Evolutionary conservation across 2,329 filamentous ascomycete species (phyloP).

Genomic region (Claviceps fusiformis): DNA sequence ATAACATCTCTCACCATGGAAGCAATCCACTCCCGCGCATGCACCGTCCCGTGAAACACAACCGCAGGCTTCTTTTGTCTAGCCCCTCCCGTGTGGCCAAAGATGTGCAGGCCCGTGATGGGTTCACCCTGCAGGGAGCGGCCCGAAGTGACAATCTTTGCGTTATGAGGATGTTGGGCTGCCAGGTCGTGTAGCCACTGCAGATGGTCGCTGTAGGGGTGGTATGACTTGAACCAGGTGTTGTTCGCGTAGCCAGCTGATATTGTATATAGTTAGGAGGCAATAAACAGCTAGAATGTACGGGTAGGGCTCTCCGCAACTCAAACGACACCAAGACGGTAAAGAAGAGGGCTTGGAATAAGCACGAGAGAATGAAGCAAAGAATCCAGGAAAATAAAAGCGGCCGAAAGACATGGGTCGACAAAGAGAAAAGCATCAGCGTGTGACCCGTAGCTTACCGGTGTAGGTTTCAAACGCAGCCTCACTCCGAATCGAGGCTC

Average conservation of each 20-base stretch:
- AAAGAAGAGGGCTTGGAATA: no score
- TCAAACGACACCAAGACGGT: neutral
- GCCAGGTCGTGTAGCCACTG: constrained; percentile 33
- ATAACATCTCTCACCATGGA: constrained; percentile 26
- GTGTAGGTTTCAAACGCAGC: constrained; percentile 16
- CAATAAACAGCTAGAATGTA: no score
- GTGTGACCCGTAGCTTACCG: constrained; percentile 8
- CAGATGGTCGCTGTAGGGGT: constrained; percentile 35
- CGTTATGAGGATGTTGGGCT: constrained; percentile 25
- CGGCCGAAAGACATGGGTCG: no score
- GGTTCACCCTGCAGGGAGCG: constrained; percentile 30
- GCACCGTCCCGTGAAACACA: constrained; percentile 43
- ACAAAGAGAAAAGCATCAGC: no score
- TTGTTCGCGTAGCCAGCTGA: constrained; percentile 14
- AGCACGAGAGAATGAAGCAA: neutral
- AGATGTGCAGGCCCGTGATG: constrained; percentile 51
- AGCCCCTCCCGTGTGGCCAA: constrained; percentile 27
- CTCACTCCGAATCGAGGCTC: constrained; percentile 24
- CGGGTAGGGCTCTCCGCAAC: neutral
- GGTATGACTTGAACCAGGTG: constrained; percentile 41
- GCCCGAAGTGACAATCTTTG: constrained; percentile 35
- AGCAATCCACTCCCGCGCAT: constrained; percentile 48
- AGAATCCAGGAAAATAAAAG: neutral
- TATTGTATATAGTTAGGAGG: neutral
- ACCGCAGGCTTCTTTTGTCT: constrained; percentile 32